Conservation (phyloP, 441 rosid genomes). For the Gossypium davidsonii region DNA sequence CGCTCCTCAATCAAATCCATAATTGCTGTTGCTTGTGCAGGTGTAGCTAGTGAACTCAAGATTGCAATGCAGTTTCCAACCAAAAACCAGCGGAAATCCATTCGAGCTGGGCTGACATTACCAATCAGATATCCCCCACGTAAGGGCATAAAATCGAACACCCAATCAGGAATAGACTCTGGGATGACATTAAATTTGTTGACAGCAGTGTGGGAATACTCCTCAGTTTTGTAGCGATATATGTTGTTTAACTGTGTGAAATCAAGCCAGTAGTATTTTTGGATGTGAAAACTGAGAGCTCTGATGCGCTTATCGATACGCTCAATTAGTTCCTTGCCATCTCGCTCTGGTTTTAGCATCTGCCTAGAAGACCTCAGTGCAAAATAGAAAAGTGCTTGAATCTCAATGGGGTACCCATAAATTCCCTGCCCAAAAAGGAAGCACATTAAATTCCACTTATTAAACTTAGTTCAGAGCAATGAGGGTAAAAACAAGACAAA, state of each 20-base stretch:
- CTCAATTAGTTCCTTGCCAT: conserved; percentile 47
- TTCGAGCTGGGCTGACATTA: conserved; percentile 7
- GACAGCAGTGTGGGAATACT: conserved; percentile 6
- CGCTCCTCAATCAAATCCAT: conserved; percentile 12
- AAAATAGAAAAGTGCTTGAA: conserved; percentile 43
- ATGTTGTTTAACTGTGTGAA: conserved; percentile 40
- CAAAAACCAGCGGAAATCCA: conserved; percentile 10
- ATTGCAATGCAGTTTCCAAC: conserved; percentile 6
- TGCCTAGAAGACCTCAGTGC: conserved; percentile 42
- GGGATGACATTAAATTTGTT: conserved; percentile 2
- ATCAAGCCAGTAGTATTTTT: conserved; percentile 48
- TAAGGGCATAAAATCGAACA: conserved; percentile 6
- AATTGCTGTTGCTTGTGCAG: conserved; percentile 8
- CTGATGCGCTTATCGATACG: conserved; percentile 37
- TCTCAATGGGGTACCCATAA: conserved; percentile 52
- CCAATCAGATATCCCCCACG: conserved; percentile 6
- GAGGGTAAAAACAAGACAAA: background rate
- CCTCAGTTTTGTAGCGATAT: conserved; percentile 31
- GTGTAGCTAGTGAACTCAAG: conserved; percentile 8
- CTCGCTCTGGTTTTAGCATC: conserved; percentile 39
- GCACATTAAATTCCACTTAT: background rate
- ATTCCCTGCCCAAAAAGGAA: conserved; percentile 1
- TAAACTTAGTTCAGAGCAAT: background rate
- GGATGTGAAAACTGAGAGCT: conserved; percentile 49
- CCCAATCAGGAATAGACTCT: background rate